Evolutionary conservation across 768 basidiomycete species (phyloP).

Genomic region (Leccinum longicurvipes): DNA sequence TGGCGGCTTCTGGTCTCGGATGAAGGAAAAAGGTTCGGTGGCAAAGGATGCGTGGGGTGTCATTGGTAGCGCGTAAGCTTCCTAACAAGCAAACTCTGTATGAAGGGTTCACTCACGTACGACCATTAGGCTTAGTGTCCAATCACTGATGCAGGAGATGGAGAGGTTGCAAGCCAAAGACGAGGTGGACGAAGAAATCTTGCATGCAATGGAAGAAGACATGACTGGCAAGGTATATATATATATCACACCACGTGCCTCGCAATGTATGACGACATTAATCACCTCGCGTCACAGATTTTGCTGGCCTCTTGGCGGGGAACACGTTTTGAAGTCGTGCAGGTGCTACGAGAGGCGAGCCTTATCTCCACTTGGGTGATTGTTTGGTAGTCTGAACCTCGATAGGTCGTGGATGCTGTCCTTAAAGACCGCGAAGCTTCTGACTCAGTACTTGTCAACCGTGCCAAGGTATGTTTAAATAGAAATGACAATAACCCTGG

Average conservation of each 20-base stretch:
- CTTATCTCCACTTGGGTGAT: constrained; percentile 2
- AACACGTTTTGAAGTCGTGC: constrained; percentile 90
- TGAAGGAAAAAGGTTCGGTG: constrained; percentile 91
- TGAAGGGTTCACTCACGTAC: constrained; percentile 52
- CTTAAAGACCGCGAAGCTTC: constrained; percentile 74
- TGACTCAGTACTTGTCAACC: constrained; percentile 68
- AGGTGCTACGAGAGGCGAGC: constrained; percentile 73
- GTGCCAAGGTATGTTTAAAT: constrained; percentile 68
- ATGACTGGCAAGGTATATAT: constrained; percentile 77
- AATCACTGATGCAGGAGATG: constrained; percentile 63
- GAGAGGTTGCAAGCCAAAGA: constrained; percentile 86
- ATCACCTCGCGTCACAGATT: constrained; percentile 45
- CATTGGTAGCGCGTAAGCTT: constrained; percentile 85
- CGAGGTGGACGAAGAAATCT: constrained; percentile 82
- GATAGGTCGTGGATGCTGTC: constrained; percentile 75
- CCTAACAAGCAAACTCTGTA: constrained; percentile 29
- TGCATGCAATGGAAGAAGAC: constrained; percentile 85
- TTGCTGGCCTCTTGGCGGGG: constrained; percentile 98
- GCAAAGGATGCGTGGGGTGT: constrained; percentile 98
- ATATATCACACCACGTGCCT: not conserved
- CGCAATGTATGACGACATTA: not conserved
- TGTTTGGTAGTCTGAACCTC: not conserved
- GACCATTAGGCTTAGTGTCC: constrained; percentile 34
- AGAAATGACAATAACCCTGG: not conserved
- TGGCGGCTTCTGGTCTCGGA: constrained; percentile 86